Evolutionary conservation across 192 early-diverging fungal genomes (phyloP).

Genomic region (Fimicolochytrium jonesii): DNA sequence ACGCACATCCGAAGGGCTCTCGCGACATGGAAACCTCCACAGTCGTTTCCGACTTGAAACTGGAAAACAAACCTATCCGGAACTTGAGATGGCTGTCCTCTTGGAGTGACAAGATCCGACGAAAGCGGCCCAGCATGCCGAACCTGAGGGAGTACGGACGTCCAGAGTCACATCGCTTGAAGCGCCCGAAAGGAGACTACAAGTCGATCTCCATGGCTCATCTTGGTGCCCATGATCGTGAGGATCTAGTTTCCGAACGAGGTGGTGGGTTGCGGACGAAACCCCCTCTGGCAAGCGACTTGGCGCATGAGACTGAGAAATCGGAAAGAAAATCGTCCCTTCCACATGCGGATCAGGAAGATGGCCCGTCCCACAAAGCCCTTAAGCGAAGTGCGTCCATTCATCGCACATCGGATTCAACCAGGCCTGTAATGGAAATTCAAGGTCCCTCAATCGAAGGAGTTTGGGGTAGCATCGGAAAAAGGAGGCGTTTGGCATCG

Average conservation of each 20-base stretch:
- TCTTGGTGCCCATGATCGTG: background rate
- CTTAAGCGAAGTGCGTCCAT: too few species aligned
- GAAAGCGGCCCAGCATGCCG: conserved; percentile 22
- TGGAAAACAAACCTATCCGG: background rate
- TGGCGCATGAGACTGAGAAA: background rate
- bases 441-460: too few species aligned
- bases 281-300: background rate
- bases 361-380: too few species aligned
- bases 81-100: conserved; percentile 11
- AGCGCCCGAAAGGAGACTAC: background rate
- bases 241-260: background rate
- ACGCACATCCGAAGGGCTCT: background rate
- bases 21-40: background rate
- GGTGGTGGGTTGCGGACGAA: background rate
- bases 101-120: conserved; percentile 17
- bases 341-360: too few species aligned
- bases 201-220: background rate
- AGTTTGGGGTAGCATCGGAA: too few species aligned
- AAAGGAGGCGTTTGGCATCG: too few species aligned
- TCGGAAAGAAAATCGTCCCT: too few species aligned
- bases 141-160: conserved; percentile 20
- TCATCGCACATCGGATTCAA: too few species aligned
- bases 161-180: too few species aligned
- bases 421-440: too few species aligned
- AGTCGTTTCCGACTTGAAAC: background rate